Evolutionary conservation across 768 basidiomycete genomes (phyloP), one percentile per base, ranked within the genome.

Genomic region (Lyophyllum decastes): DNA sequence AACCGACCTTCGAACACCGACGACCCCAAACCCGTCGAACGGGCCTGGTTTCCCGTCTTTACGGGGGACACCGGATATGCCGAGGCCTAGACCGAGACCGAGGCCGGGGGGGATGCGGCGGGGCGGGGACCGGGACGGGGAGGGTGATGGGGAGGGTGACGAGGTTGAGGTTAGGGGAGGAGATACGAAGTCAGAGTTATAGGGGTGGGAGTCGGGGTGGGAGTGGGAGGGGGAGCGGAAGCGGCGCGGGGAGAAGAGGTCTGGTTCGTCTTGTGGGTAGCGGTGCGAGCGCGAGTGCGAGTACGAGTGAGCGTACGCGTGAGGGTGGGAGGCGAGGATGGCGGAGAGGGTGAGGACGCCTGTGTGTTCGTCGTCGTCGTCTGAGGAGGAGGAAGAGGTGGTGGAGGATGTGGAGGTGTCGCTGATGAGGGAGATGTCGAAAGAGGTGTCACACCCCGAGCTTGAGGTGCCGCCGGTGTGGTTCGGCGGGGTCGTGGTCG

Each of bases 21-120:
- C 63, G 14, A 61, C 47, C 1, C 63, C 63, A 16, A 61, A 41
- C 0, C 63, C 63, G n/a, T 61, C 57, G 40, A 61, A 61, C 9
- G 21, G 16, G 10, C 57, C 57, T 11, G 43, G 21, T 24, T 55
- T 50, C 11, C 57, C 55, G 41, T 64, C 57, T 24, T 60, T 61
- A 34, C 60, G 60, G 3, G 43, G 38, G 26, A 64, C 24, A 8
- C 63, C 63, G 1, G 60, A 64, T 16, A 64, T 59, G 0, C 63
- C 63, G n/a, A 64, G 60, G 24, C 63, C 63, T 1, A 59, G 24
- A n/a, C n/a, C n/a, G 30, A 53, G 51, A 5, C 50, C 30, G 10
- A 30, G 38, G 9, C 52, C 52, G 16, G 26, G 45, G 25, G 43
- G 14, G 7, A 19, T 21, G n/a, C 45, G 12, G 49, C 19, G 21